Percentiles rank a stretch among this genome's conserved stretches.
Evolutionary conservation across 768 basidiomycete genomes (phyloP).

Genomic region (Scleroderma citrinum): DNA sequence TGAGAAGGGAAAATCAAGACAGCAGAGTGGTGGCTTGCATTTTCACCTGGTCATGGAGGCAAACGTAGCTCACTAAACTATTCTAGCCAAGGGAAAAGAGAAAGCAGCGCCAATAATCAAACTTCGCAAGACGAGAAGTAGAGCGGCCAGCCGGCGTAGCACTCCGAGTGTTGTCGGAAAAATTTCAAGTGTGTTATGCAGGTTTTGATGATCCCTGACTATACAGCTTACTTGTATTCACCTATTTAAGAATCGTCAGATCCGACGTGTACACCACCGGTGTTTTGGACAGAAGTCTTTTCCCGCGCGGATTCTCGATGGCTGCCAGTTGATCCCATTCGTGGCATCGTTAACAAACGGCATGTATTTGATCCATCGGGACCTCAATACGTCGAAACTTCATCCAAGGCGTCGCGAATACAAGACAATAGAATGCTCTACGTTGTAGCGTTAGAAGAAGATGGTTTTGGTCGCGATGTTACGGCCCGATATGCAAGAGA

Average conservation of each 20-base stretch:
- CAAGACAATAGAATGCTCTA: slow-evolving; percentile 86
- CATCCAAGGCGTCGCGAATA: slow-evolving; percentile 11
- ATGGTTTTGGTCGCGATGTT: slow-evolving; percentile 87
- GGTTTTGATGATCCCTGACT: slow-evolving; percentile 1
- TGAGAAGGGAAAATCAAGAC: slow-evolving; percentile 30
- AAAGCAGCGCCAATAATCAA: slow-evolving; percentile 50
- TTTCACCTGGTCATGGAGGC: not conserved
- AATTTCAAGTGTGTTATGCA: slow-evolving; percentile 14
- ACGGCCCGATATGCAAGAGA: slow-evolving; percentile 84
- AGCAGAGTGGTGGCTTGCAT: slow-evolving; percentile 7
- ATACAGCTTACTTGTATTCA: slow-evolving; percentile 11
- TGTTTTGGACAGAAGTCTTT: slow-evolving; percentile 97
- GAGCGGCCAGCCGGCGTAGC: slow-evolving; percentile 39
- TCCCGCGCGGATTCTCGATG: slow-evolving; percentile 87
- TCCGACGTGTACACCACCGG: slow-evolving; percentile 66
- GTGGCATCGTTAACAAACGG: slow-evolving; percentile 73
- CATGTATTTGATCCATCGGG: slow-evolving; percentile 72
- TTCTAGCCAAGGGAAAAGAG: slow-evolving; percentile 51
- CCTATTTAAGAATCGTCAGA: slow-evolving; percentile 33
- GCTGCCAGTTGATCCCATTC: slow-evolving; percentile 89
- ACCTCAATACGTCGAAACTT: slow-evolving; percentile 10
- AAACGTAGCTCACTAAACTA: slow-evolving; percentile 6
- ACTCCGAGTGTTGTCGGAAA: slow-evolving; percentile 13
- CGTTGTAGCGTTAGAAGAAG: slow-evolving; percentile 92
- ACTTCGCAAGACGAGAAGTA: slow-evolving; percentile 50